Evolutionary conservation across 164 flowering plant species (phyloP), one percentile per base, ranked within the genome.

Genomic region (Vitis cinerea): DNA sequence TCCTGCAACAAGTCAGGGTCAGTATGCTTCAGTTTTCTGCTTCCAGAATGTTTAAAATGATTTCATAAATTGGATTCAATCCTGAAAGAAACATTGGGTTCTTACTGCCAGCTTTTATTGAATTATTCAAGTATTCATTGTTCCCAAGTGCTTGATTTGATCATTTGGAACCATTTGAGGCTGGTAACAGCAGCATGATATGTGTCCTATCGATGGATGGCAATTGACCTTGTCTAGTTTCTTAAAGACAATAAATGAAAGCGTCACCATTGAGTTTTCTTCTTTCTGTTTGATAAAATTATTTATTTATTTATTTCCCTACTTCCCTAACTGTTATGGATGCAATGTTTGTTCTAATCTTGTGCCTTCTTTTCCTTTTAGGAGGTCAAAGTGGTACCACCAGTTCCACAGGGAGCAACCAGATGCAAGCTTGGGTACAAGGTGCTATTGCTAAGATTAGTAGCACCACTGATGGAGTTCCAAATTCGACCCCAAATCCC

Each of bases 361-460:
- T 50, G 11, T 51, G 48, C 4, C 9, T 14, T 7, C 59, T n/a
- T 51, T 15, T 19, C 50, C 51, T 72, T 80, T n/a, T 83, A 91
- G 97, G 84, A 51, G 83, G 82, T 79, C 98, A 92, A 79, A 90
- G 70, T 83, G 95, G 95, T 52, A 75, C 91, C 5, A 67, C 97
- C 68, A 91, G 85, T 84, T 81, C 97, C 72, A 87, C 89, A 16
- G 97, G 97, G 70, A 96, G 85, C 80, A 87, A 95, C 61, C 99
- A 91, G 74, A 88, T 96, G 95, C 97, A 92, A 74, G 98, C 97
- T 74, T 96, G 99, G 98, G 94, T 96, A 23, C 98, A 96, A 81
- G 99, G 99, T 74, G 99, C 99, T 12, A 91, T 96, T 80, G 99
- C 98, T 63, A 96, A 96, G 83, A 96, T 96, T 75, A 92, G 97